Base-by-base conservation (phyloP, 305 asterid genomes). In the Solanum aculeatissimum region DNA sequence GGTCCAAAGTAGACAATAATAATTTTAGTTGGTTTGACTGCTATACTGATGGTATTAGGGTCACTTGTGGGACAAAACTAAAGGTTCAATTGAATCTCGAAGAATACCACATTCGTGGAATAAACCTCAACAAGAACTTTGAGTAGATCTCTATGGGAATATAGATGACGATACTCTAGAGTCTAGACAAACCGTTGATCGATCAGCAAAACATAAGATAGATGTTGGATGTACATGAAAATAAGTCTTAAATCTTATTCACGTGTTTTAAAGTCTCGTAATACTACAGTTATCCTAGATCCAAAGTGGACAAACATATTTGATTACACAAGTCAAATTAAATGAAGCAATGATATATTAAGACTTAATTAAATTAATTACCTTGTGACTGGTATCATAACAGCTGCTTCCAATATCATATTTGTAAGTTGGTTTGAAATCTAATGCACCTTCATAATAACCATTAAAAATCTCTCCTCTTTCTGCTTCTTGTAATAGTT, bases 311-410 rank as follows among this genome's bases (percentile, higher is more conserved):
- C 40, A 35, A 35, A 35, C 40, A 35, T 35, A 35, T 35, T 35
- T 35, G 40, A 35, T 35, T 0, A 5, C 7, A 23, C n/a, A 21
- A 21, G 57, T 71, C 21, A 71, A 70, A 70, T 19, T 43, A 21
- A 71, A 10, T 68, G 16, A 47, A 58, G 0, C 6, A 57, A 21
- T 13, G 13, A 70, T 23, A 70, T 15, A n/a, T 18, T 4, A 8
- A 3, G 45, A 27, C 13, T 58, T 0, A 19, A n/a, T 57, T 23
- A 23, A 58, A 2, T 60, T 27, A 45, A 55, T 77, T 84, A 90
- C 97, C 94, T 94, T 92, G 87, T 90, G 78, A 86, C 97, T 92
- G 9, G 96, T 94, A 86, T 94, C 97, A 87, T 92, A 94, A 65
- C 83, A 90, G 80, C 86, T 92, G 84, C 93, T 92, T 83, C 97